A percentile compares a stretch with the other conserved stretches of the same genome.
phyloP scores from a whole-genome alignment of 2,329 filamentous ascomycete genomes.

The Aspergillus awamori region DNA sequence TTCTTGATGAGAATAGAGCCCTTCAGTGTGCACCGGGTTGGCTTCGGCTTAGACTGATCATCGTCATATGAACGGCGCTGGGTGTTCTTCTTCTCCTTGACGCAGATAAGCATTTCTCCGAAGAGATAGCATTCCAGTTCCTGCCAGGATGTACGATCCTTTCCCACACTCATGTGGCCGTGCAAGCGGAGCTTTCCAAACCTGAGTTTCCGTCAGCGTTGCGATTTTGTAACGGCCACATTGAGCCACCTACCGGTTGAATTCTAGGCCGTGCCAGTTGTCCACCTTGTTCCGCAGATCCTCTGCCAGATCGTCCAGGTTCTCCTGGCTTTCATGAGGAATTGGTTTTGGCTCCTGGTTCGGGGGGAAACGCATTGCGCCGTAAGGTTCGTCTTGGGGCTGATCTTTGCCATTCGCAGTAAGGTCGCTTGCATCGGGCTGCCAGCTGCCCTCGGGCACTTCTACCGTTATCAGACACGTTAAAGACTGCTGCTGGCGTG shows the following conservation, averaged over 20 bases:
- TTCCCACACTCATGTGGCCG: constrained; percentile 87
- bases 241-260: constrained; percentile 64
- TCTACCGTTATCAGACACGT: constrained; percentile 94
- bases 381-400: constrained; percentile 57
- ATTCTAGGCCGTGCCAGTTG: constrained; percentile 97
- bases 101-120: constrained; percentile 98
- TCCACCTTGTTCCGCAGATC: constrained; percentile 85
- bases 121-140: constrained; percentile 97
- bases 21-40: constrained; percentile 83
- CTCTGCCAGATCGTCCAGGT: constrained; percentile 82
- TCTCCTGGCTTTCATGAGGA: constrained; percentile 75
- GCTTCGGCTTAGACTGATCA: constrained; percentile 59
- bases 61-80: constrained; percentile 64
- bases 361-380: constrained; percentile 49
- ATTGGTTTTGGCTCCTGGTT: constrained; percentile 59
- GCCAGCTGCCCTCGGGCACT: constrained; percentile 90
- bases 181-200: constrained; percentile 92
- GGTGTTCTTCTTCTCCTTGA: constrained; percentile 87
- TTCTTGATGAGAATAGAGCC: constrained; percentile 98
- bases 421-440: constrained; percentile 79
- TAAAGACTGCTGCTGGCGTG: constrained; percentile 89
- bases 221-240: no score
- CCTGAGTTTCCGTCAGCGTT: constrained; percentile 46
- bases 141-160: constrained; percentile 96
- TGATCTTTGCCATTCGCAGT: constrained; percentile 55